Base-by-base conservation (phyloP, 2,329 filamentous ascomycete species). In the Neonectria faginata region DNA sequence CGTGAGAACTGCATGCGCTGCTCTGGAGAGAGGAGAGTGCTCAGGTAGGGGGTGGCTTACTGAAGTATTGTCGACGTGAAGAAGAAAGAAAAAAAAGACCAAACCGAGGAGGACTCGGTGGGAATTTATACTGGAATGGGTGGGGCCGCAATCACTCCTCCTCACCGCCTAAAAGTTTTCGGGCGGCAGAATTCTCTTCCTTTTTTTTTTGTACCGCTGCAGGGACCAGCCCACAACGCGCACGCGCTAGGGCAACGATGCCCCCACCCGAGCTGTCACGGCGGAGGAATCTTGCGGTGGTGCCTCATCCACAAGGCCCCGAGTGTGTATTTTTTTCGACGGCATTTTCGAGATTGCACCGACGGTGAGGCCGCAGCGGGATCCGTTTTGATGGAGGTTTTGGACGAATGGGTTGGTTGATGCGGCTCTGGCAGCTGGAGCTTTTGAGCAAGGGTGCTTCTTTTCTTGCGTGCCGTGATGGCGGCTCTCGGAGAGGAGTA, bases 31-130 rank as follows among this genome's bases (percentile, higher is more conserved):
- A 41, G 39, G 7, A n/a, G n/a, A 6, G 39, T 42, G 57, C 48
- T 63, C 59, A 70, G 66, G 75, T 76, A 76, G 76, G 77, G 80
- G 79, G 73, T 66, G 59, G 74, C 78, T 72, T 79, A 83, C 81
- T 87, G 80, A 85, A 85, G 84, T 86, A 86, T 87, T 86, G 84
- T 88, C 85, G 85, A 85, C 84, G 81, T 86, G 79, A 84, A 80
- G 80, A 86, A 83, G 81, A 83, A 83, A 83, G 79, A 75, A 80
- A 81, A 79, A 81, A 81, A 75, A 76, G 66, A 48, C 22, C 61
- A 80, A 81, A 78, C 65, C 50, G 39, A 9, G 68, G 74, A 70
- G 70, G 75, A 68, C 62, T 55, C 39, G 70, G 16, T 11, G 52
- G 11, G 12, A 27, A 76, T 84, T 81, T 85, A 85, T 85, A 86